Conservation (phyloP, 306 rosid genomes). For the Echinosophora koreensis region DNA sequence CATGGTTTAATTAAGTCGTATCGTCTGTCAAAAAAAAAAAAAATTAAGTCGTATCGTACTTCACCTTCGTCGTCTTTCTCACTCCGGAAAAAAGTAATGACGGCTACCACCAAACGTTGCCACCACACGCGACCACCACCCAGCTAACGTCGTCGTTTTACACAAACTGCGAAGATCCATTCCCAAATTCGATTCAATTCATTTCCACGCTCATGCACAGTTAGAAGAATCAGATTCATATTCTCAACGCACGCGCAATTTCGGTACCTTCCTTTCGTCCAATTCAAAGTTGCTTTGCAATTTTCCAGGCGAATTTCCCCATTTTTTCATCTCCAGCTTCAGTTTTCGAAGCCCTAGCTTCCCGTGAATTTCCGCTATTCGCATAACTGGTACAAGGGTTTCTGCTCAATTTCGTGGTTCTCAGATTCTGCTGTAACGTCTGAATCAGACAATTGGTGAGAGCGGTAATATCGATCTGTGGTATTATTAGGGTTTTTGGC, state of each 20-base stretch:
- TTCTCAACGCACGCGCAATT: conserved; percentile 34
- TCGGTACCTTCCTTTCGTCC: conserved; percentile 27
- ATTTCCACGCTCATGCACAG: conserved; percentile 1
- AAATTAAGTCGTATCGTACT: conserved; percentile 32
- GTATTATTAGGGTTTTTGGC: conserved; percentile 55
- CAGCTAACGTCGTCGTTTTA: conserved; percentile 36
- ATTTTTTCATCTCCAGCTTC: conserved; percentile 29
- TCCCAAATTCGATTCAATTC: conserved; percentile 32
- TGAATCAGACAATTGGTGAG: conserved; percentile 30
- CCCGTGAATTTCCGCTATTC: conserved; percentile 13
- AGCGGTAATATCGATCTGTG: conserved; percentile 23
- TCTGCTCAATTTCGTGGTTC: conserved; percentile 46
- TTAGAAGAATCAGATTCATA: conserved; percentile 47
- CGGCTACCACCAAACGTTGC: conserved; percentile 42
- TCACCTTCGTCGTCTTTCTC: conserved; percentile 52
- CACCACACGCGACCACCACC: conserved; percentile 28
- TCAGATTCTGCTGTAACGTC: conserved; percentile 31
- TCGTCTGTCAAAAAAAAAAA: too few species aligned
- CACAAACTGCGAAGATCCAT: conserved; percentile 45
- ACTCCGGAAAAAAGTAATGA: conserved; percentile 53
- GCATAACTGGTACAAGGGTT: conserved; percentile 39
- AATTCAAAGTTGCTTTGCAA: conserved; percentile 34
- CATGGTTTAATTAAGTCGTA: conserved; percentile 16
- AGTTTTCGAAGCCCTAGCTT: conserved; percentile 6
- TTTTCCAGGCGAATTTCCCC: conserved; percentile 25